Evolutionary conservation across 805 yeast species (phyloP).

Genomic region (Hanseniaspora jakobsenii): DNA sequence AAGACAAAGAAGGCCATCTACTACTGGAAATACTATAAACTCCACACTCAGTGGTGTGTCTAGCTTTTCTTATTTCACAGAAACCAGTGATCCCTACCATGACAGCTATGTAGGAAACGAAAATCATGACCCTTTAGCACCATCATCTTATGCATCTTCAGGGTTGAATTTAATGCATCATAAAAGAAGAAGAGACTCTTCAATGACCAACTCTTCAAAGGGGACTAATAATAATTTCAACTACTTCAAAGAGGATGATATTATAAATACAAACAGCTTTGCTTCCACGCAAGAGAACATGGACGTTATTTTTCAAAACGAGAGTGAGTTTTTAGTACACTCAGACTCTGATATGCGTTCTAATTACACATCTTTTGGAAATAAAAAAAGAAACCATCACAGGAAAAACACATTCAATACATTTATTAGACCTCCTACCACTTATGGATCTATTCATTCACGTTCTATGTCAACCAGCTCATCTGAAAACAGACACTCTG

Average conservation of each 20-base stretch:
- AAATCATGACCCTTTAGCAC: not conserved
- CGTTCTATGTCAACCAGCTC: conserved; percentile 16
- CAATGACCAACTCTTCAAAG: not conserved
- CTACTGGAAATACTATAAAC: not conserved
- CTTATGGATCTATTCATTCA: conserved; percentile 24
- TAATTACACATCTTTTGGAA: not conserved
- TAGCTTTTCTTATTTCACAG: conserved; percentile 5
- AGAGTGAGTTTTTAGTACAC: conserved; percentile 5
- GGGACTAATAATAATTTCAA: conserved; percentile 34
- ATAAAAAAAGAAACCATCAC: conserved; percentile 3
- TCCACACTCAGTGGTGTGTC: not conserved
- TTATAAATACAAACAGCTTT: conserved; percentile 72
- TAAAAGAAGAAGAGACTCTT: conserved; percentile 12
- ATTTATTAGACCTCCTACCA: conserved; percentile 12
- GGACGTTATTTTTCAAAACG: conserved; percentile 29
- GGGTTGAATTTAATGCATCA: not conserved
- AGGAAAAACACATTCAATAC: conserved; percentile 13
- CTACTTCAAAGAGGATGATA: conserved; percentile 73
- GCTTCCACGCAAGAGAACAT: conserved; percentile 63
- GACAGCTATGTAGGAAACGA: not conserved
- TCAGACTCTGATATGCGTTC: conserved; percentile 8
- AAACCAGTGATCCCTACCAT: conserved; percentile 11
- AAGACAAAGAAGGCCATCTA: not conserved
- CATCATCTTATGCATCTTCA: not conserved
- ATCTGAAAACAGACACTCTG: conserved; percentile 22